Percentiles rank a stretch among this genome's conserved stretches.
Evolutionary conservation across 768 basidiomycete species (phyloP).

Genomic region (Hemileccinum impolitum): DNA sequence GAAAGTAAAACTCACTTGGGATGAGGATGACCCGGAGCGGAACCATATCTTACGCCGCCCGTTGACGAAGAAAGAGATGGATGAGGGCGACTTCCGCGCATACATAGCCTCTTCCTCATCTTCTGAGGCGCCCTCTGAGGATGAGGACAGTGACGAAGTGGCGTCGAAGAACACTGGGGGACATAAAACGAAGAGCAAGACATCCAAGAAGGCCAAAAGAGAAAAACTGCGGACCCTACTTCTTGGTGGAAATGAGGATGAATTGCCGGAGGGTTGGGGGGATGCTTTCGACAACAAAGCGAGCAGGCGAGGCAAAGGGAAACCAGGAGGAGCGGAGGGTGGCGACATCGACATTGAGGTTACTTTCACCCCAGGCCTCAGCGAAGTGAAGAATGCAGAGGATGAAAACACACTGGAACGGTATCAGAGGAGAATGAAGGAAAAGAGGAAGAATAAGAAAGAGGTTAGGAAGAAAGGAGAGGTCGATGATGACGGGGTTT

Average conservation of each 20-base stretch:
- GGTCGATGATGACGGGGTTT: conserved; percentile 22
- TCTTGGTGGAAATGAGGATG: conserved; percentile 61
- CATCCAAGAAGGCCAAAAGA: conserved; percentile 45
- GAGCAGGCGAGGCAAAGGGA: background rate
- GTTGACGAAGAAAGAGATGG: conserved; percentile 81
- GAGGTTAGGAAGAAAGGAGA: conserved; percentile 45
- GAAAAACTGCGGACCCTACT: conserved; percentile 75
- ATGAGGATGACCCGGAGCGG: conserved; percentile 92
- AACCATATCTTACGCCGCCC: conserved; percentile 73
- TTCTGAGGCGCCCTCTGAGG: conserved; percentile 49
- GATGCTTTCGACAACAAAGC: conserved; percentile 31
- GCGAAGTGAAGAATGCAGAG: conserved; percentile 45
- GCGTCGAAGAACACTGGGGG: conserved; percentile 2
- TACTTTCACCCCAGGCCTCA: conserved; percentile 88
- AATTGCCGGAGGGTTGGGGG: conserved; percentile 85
- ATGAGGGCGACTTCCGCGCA: conserved; percentile 85
- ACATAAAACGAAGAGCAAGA: conserved; percentile 13
- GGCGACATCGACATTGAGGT: conserved; percentile 86
- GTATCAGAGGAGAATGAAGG: conserved; percentile 87
- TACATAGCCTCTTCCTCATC: conserved; percentile 73
- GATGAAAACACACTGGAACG: conserved; percentile 88
- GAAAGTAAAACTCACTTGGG: conserved; percentile 98
- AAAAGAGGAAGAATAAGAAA: conserved; percentile 82
- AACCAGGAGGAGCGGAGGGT: conserved; percentile 22
- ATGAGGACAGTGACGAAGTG: conserved; percentile 9